A percentile compares a stretch with the other conserved stretches of the same genome.
phyloP scores from a whole-genome alignment of 768 basidiomycete species.

The Mycena epipterygia region DNA sequence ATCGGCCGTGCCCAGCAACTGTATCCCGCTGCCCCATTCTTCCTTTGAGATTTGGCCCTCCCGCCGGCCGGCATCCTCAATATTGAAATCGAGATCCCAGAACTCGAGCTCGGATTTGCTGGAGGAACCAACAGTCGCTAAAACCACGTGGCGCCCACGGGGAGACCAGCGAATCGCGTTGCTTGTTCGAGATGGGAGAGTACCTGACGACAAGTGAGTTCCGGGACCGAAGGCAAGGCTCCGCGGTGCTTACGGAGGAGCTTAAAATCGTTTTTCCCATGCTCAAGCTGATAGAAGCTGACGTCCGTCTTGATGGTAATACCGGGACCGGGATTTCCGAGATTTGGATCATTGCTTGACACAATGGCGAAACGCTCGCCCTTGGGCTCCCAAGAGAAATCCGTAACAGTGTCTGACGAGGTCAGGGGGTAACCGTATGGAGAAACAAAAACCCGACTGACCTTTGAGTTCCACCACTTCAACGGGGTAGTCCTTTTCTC shows the following conservation, averaged over 20 bases:
- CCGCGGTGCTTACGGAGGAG: conserved; percentile 74
- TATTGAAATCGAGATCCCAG: conserved; percentile 96
- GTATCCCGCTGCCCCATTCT: conserved; percentile 91
- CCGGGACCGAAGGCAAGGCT: conserved; percentile 27
- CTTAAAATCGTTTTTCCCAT: conserved; percentile 93
- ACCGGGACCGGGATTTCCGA: conserved; percentile 90
- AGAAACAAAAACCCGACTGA: conserved; percentile 44
- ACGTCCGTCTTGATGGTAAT: conserved; percentile 97
- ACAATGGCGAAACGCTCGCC: conserved; percentile 97
- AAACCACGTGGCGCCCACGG: conserved; percentile 93
- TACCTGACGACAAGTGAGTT: conserved; percentile 59
- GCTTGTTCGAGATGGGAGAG: conserved; percentile 84
- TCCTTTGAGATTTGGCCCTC: conserved; percentile 68
- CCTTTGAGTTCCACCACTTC: conserved; percentile 98
- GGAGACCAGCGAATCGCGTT: conserved; percentile 98
- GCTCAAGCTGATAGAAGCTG: conserved; percentile 95
- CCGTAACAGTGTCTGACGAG: conserved; percentile 85
- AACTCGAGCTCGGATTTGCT: conserved; percentile 98
- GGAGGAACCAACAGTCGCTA: conserved; percentile 95
- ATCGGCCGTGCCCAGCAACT: conserved; percentile 87
- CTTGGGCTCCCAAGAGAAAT: conserved; percentile 99
- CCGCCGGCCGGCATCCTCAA: conserved; percentile 65
- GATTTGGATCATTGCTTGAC: conserved; percentile 93
- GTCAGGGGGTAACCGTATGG: conserved; percentile 10
- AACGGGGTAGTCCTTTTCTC: conserved; percentile 98